A percentile compares a stretch with the other conserved stretches of the same genome.
Evolutionary conservation across 139 green algal genomes (phyloP).

Genomic region (Zygnema cylindricum): DNA sequence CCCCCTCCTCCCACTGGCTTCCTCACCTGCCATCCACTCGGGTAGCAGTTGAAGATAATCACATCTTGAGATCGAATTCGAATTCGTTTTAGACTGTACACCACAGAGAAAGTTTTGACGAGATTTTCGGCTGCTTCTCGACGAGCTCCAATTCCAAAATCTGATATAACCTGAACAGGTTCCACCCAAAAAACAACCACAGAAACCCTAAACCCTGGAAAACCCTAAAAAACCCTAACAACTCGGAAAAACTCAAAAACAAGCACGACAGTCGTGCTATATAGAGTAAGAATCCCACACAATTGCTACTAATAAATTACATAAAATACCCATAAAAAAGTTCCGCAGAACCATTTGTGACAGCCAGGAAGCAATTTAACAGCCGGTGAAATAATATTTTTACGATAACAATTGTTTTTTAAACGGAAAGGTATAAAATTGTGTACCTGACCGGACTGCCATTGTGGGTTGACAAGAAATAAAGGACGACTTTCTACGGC

Average conservation of each 20-base stretch:
- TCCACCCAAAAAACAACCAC: no score
- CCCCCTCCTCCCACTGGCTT: neutral
- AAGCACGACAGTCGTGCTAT: no score
- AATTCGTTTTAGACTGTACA: constrained; percentile 8
- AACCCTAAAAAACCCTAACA: no score
- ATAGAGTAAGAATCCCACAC: no score
- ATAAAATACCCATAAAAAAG: no score
- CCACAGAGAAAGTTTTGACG: neutral
- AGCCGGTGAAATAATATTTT: no score
- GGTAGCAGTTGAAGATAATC: constrained; percentile 19
- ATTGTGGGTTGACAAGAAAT: constrained; percentile 85
- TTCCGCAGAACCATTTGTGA: no score
- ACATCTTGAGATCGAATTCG: constrained; percentile 17
- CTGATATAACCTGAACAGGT: constrained; percentile 62
- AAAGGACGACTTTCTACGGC: constrained; percentile 63
- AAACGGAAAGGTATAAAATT: constrained; percentile 32
- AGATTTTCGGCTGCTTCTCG: neutral
- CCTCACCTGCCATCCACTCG: constrained; percentile 12
- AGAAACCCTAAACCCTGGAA: no score
- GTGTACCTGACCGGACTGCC: constrained; percentile 63
- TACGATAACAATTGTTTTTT: no score
- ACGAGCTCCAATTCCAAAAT: constrained; percentile 75
- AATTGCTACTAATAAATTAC: no score
- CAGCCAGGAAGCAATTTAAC: no score
- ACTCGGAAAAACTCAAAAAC: no score